A percentile compares a stretch with the other conserved stretches of the same genome.
Conservation (phyloP, 2,329 filamentous ascomycete species). For the Trichoderma brevicompactum region DNA sequence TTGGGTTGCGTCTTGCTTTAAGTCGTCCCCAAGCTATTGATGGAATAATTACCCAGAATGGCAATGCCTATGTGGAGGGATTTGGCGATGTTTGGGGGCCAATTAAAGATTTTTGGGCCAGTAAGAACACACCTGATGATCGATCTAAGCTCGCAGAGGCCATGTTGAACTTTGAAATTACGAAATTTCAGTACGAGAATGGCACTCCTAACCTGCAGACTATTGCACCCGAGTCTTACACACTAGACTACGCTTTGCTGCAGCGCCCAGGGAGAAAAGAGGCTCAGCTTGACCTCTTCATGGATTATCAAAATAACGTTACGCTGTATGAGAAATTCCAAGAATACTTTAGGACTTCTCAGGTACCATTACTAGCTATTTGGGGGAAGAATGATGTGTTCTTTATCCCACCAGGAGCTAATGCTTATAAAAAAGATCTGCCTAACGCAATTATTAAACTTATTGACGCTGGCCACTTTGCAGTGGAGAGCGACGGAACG, state of each 20-base stretch:
- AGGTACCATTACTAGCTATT: slow-evolving; percentile 1
- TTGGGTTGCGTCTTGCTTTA: slow-evolving; percentile 16
- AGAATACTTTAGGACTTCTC: slow-evolving; percentile 10
- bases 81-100: slow-evolving; percentile 22
- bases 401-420: slow-evolving; percentile 2
- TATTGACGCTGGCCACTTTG: slow-evolving; percentile 18
- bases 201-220: slow-evolving; percentile 1
- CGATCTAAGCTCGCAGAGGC: slow-evolving; percentile 12
- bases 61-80: slow-evolving; percentile 20
- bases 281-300: slow-evolving; percentile 20
- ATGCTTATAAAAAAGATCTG: slow-evolving; percentile 8
- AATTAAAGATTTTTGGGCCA: slow-evolving; percentile 21
- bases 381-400: slow-evolving; percentile 23
- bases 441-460: slow-evolving; percentile 10
- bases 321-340: slow-evolving; percentile 19
- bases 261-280: slow-evolving; percentile 19
- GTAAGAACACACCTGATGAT: slow-evolving; percentile 12
- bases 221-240: slow-evolving; percentile 15
- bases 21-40: slow-evolving; percentile 8
- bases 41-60: slow-evolving; percentile 19
- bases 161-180: slow-evolving; percentile 23
- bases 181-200: slow-evolving; percentile 24
- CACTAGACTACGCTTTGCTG: slow-evolving; percentile 13
- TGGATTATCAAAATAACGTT: slow-evolving; percentile 19
- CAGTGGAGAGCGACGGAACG: slow-evolving; percentile 9